Base-by-base conservation (phyloP, 805 yeast genomes). In the Schwanniomyces polymorphus region DNA sequence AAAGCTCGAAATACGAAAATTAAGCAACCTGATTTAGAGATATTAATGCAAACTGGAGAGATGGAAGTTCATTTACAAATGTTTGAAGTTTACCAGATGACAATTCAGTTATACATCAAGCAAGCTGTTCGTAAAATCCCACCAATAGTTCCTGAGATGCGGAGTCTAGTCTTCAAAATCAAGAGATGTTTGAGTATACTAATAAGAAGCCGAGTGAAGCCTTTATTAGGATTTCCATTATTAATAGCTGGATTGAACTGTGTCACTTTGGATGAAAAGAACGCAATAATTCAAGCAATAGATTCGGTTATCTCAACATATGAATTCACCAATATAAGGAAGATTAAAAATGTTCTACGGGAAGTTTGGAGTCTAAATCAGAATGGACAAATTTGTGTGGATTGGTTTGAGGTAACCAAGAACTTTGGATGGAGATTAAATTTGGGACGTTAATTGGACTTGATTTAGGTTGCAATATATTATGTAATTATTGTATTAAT, bases 401-500 rank as follows among this genome's bases (percentile, higher is more conserved):
- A 75, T 53, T 76, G 79, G 78, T 63, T 64, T 39, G 70, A 68
- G 28, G 60, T 74, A 9, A 66, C 74, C 3, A 64, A 62, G 18
- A 58, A 62, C 39, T 49, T 74, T 47, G 78, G 76, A 1, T 74
- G 79, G 79, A 57, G 51, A 27, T 27, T 64, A 16, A 63, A 60
- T 43, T 33, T 61, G 38, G 67, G 51, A n/a, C n/a, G 51, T 16
- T 43, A 46, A 38, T 28, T 7, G 8, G 7, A 26, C 9, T 3
- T 3, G 11, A 38, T 4, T 3, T 27, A 27, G 12, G 3, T 10
- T 5, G 11, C 10, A 27, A 18, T 10, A 18, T 41, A 28, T 14
- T 4, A 18, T n/a, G 41, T 42, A 33, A 7, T 28, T 25, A 33
- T 42, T 11, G 10, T 42, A 29, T 39, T 26, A 42, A 5, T 12